A percentile compares a stretch with the other conserved stretches of the same genome.
Evolutionary conservation across 257 asterid species (phyloP).

Genomic region (Galeopsis tetrahit): DNA sequence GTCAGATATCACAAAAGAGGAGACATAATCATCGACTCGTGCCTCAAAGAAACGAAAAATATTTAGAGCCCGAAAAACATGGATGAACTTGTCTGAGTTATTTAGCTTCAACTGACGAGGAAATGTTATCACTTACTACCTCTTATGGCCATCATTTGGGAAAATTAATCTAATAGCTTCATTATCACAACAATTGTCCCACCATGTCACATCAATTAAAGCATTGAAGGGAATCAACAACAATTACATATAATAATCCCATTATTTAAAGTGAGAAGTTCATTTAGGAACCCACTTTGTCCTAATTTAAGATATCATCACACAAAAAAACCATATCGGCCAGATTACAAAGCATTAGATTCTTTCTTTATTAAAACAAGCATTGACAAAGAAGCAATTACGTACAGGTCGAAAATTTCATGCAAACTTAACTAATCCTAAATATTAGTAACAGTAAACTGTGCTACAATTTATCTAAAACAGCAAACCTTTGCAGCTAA

Average conservation of each 20-base stretch:
- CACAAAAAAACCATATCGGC: background rate
- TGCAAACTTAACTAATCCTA: background rate
- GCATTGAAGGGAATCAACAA: background rate
- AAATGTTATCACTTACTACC: background rate
- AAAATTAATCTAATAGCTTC: background rate
- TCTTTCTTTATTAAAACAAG: background rate
- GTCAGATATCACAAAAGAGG: background rate
- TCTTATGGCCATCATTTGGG: background rate
- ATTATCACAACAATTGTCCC: background rate
- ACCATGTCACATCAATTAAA: background rate
- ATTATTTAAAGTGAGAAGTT: background rate
- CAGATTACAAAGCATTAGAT: background rate
- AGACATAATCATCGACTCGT: too few relatives aligned
- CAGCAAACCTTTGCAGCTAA: background rate
- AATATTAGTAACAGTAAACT: background rate
- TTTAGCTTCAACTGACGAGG: background rate
- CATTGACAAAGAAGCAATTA: background rate
- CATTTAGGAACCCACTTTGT: constrained; percentile 1
- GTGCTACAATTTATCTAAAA: background rate
- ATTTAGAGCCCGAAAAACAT: too few relatives aligned
- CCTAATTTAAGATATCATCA: background rate
- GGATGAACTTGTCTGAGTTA: background rate
- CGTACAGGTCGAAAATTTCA: background rate
- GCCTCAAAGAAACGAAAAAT: too few relatives aligned
- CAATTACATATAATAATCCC: background rate